Base-by-base conservation (phyloP, 2,329 filamentous ascomycete genomes). In the Tolypocladium capitatum region DNA sequence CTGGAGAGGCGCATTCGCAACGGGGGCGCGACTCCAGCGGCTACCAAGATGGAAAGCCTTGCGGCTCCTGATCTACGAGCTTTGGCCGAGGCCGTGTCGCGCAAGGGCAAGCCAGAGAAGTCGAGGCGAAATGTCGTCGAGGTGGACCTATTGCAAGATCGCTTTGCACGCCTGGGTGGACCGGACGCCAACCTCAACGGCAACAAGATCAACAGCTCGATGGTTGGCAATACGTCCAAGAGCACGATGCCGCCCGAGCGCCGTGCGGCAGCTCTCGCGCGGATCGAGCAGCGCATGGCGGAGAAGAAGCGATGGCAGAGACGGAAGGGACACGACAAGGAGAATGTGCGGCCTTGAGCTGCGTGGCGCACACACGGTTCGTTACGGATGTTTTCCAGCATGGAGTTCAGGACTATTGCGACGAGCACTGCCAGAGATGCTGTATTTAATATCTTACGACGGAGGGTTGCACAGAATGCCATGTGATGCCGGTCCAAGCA, bases 231-330 rank as follows among this genome's bases (percentile, higher is more conserved):
- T 45, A 60, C 64, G 5, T 66, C 70, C 5, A 69, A 68, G 49
- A 67, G 68, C 21, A 63, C 61, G 2, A 56, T 80, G 13, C 67
- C 76, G 9, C 69, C 73, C 4, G 72, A 75, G 45, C 67, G 77
- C 32, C 67, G 68, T 42, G 72, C 74, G 7, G 76, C 75, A 1
- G 76, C 75, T 11, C 65, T 76, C 46, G 76, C 75, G 38, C 64
- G 75, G 8, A 69, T 80, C 14, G 71, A 78, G 59, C 68, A 71
- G 59, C 70, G 74, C 56, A 72, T 70, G 57, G 68, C 69, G n/a
- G 70, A 77, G 58, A 73, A 74, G 58, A 67, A 64, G 57, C 63
- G 62, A 49, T 56, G 60, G 28, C 59, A 61, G 44, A 59, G 59
- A 43, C 59, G 58, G 32, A 58, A 55, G 46, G 60, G 57, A 11